A percentile compares a stretch with the other conserved stretches of the same genome.
Evolutionary conservation across 495 filamentous ascomycete genomes (phyloP).

Genomic region (Tuber umbilicatum): DNA sequence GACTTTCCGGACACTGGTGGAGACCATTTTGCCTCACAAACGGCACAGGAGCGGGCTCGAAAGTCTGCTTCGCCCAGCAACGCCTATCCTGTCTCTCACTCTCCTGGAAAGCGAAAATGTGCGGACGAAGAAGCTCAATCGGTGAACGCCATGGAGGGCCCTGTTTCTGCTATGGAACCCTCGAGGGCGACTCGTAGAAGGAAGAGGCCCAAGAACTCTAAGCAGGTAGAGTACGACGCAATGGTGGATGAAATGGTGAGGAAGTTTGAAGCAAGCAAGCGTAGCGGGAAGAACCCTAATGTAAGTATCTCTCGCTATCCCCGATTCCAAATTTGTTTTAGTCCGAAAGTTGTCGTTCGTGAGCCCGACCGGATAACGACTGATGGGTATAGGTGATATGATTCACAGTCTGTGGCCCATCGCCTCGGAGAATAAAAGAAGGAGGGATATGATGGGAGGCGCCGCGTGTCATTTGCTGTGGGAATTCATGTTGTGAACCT

Average conservation of each 20-base stretch:
- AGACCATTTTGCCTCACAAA: background rate
- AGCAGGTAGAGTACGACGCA: constrained; percentile 24
- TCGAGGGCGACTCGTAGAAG: constrained; percentile 7
- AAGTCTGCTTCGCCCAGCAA: background rate
- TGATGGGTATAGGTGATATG: background rate
- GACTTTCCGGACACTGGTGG: background rate
- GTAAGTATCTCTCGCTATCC: background rate
- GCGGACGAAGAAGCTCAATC: background rate
- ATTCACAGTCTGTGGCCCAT: background rate
- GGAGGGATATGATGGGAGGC: background rate
- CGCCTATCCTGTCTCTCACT: background rate
- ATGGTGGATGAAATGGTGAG: constrained; percentile 26
- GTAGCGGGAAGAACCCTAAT: constrained; percentile 1
- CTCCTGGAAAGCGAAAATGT: background rate
- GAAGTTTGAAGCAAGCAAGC: background rate
- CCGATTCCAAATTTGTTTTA: background rate
- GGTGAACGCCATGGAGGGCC: background rate
- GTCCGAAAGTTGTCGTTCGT: background rate
- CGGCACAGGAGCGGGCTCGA: background rate
- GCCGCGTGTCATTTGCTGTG: background rate
- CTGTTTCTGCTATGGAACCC: background rate
- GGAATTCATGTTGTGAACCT: background rate
- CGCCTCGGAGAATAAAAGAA: background rate
- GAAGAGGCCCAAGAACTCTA: constrained; percentile 21
- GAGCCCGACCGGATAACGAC: background rate